Evolutionary conservation across 2,329 filamentous ascomycete genomes (phyloP).

Genomic region (Pseudocercospora musae): DNA sequence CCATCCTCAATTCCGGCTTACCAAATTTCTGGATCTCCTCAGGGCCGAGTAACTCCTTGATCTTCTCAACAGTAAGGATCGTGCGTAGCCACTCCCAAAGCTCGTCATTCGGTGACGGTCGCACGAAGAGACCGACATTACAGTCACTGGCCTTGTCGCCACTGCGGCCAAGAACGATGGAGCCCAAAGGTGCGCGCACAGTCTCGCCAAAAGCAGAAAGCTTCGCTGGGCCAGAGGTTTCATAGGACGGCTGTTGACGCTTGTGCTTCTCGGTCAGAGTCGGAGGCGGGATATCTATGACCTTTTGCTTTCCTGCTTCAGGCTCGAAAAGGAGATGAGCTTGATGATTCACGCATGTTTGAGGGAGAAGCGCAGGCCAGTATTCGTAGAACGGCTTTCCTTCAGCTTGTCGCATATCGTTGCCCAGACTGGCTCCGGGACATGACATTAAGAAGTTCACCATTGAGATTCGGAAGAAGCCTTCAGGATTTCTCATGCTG

Average conservation of each 20-base stretch:
- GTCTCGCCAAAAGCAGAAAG: slow-evolving; percentile 32
- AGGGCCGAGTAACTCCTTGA: slow-evolving; percentile 26
- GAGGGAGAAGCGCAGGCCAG: slow-evolving; percentile 19
- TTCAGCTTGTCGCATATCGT: slow-evolving; percentile 17
- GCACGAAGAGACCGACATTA: slow-evolving; percentile 40
- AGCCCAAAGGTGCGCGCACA: slow-evolving; percentile 35
- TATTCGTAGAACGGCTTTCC: slow-evolving; percentile 20
- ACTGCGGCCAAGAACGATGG: slow-evolving; percentile 26
- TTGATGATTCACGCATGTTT: slow-evolving; percentile 12
- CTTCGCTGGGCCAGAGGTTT: slow-evolving; percentile 26
- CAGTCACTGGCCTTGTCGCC: slow-evolving; percentile 32
- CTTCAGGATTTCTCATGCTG: slow-evolving; percentile 11
- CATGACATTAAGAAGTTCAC: slow-evolving; percentile 21
- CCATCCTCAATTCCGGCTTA: slow-evolving; percentile 9
- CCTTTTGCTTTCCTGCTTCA: slow-evolving; percentile 13
- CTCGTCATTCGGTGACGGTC: slow-evolving; percentile 21
- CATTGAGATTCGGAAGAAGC: slow-evolving; percentile 21
- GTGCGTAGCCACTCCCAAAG: slow-evolving; percentile 31
- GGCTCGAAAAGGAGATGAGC: slow-evolving; percentile 14
- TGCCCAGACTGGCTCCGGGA: slow-evolving; percentile 17
- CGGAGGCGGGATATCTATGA: slow-evolving; percentile 18
- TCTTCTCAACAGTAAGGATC: slow-evolving; percentile 22
- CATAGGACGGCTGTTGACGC: slow-evolving; percentile 28
- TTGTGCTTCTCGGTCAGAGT: slow-evolving; percentile 15
- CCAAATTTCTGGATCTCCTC: slow-evolving; percentile 25